Evolutionary conservation across 2,329 filamentous ascomycete genomes (phyloP).

Genomic region (Chaetothyriales sp.): DNA sequence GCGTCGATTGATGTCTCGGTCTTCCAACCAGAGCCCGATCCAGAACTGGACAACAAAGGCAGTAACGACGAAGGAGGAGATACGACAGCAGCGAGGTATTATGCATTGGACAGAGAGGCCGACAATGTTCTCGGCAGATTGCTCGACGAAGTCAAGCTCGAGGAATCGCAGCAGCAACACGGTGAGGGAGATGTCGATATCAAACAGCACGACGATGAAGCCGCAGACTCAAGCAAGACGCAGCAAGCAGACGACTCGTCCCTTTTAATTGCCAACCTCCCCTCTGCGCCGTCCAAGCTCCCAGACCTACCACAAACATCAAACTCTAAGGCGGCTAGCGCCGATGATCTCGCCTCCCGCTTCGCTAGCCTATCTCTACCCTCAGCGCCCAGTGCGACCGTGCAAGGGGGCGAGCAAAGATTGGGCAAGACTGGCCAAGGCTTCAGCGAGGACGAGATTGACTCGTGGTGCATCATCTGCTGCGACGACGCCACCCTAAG

Average conservation of each 20-base stretch:
- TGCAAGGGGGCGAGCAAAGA: conserved; percentile 15
- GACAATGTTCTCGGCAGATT: conserved; percentile 21
- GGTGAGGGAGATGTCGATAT: conserved; percentile 1
- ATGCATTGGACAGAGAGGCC: conserved; percentile 17
- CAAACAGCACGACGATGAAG: conserved; percentile 4
- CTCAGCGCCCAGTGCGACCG: conserved; percentile 16
- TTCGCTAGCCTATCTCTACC: conserved; percentile 17
- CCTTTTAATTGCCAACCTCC: conserved; percentile 6
- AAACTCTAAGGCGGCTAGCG: conserved; percentile 4
- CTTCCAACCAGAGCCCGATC: conserved; percentile 11
- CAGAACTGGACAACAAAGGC: conserved; percentile 10
- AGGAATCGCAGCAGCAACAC: conserved; percentile 2
- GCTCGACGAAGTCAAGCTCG: conserved; percentile 19
- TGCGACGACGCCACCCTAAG: conserved; percentile 60
- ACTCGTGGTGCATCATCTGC: conserved; percentile 71
- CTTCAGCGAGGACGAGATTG: conserved; percentile 54
- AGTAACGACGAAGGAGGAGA: background rate
- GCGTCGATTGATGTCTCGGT: conserved; percentile 13
- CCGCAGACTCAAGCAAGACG: background rate
- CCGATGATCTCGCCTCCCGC: conserved; percentile 15
- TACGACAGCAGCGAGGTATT: conserved; percentile 1
- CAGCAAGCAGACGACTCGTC: background rate
- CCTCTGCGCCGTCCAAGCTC: conserved; percentile 12
- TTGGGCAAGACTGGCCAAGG: conserved; percentile 24
- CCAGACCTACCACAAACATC: conserved; percentile 4